These are phyloP conservation scores for Lodderomyces jiufengensis DNA, from an alignment of 1,139 yeast species.

Conservation along the genomic window DNA sequence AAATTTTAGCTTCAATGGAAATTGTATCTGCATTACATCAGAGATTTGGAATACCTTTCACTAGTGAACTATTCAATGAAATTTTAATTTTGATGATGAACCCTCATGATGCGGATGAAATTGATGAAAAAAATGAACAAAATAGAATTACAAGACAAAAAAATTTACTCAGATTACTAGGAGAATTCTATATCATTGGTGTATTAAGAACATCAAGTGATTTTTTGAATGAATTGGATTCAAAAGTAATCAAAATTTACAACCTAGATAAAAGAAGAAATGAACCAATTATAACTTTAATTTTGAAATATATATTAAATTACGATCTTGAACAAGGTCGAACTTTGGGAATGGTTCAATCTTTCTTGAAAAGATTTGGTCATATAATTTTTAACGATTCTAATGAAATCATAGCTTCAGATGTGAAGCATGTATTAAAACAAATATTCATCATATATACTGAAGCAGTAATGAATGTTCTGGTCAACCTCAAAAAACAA, in stretches of 20 bases:
- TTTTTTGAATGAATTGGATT: slow-evolving; percentile 23
- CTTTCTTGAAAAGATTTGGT: slow-evolving; percentile 51
- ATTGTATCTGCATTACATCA: slow-evolving; percentile 75
- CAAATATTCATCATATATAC: slow-evolving; percentile 47
- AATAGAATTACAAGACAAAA: slow-evolving; percentile 44
- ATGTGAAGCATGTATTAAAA: slow-evolving; percentile 15
- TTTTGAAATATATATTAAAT: slow-evolving; percentile 53
- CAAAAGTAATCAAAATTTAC: slow-evolving; percentile 18
- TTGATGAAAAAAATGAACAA: slow-evolving; percentile 40
- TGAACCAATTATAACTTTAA: slow-evolving; percentile 43
- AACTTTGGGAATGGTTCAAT: slow-evolving; percentile 44
- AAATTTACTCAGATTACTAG: slow-evolving; percentile 49
- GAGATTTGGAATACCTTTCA: slow-evolving; percentile 55
- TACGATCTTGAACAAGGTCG: slow-evolving; percentile 47
- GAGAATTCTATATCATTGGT: slow-evolving; percentile 65
- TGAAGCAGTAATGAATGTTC: slow-evolving; percentile 37
- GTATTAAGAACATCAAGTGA: slow-evolving; percentile 45
- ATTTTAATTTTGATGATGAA: slow-evolving; percentile 45
- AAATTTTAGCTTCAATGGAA: slow-evolving; percentile 61
- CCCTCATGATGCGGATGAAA: slow-evolving; percentile 25
- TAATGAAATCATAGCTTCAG: slow-evolving; percentile 14
- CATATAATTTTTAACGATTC: slow-evolving; percentile 15
- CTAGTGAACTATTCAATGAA: slow-evolving; percentile 48
- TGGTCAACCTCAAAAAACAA: slow-evolving; percentile 32
- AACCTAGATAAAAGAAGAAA: slow-evolving; percentile 18